Percentiles rank a stretch among this genome's conserved stretches.
Conservation (phyloP, 495 filamentous ascomycete species). For the Eremomyces bilateralis region DNA sequence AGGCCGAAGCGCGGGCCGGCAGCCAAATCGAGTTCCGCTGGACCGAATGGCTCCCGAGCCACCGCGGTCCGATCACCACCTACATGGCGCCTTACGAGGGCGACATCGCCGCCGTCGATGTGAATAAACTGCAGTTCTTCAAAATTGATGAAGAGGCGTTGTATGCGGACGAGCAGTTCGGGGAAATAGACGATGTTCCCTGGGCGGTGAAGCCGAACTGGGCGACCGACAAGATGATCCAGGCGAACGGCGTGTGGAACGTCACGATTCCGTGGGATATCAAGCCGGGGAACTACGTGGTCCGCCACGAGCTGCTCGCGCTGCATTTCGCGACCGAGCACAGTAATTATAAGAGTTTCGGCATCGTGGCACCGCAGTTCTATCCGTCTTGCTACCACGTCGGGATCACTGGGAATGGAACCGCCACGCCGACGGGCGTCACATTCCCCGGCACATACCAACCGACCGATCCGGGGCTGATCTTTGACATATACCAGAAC, state of each 20-base stretch:
- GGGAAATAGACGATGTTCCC: constrained; percentile 3
- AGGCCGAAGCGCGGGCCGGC: too few species aligned
- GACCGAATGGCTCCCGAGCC: constrained; percentile 8
- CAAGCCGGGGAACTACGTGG: constrained; percentile 5
- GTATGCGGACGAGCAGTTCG: neutral
- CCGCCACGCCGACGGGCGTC: constrained; percentile 5
- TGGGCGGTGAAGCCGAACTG: constrained; percentile 3
- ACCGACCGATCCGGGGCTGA: constrained; percentile 5
- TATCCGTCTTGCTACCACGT: constrained; percentile 4
- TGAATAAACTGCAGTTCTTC: constrained; percentile 5
- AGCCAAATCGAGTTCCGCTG: constrained; percentile 8
- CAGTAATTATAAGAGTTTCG: too few species aligned
- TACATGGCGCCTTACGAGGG: constrained; percentile 8
- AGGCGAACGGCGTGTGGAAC: constrained; percentile 8
- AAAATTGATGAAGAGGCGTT: constrained; percentile 10
- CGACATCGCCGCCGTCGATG: constrained; percentile 4
- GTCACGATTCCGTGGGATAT: constrained; percentile 8
- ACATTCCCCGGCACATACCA: constrained; percentile 6
- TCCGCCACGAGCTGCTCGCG: constrained; percentile 5
- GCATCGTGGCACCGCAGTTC: constrained; percentile 2
- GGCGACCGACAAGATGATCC: constrained; percentile 9
- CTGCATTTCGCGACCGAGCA: neutral
- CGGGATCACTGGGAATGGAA: neutral
- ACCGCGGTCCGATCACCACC: constrained; percentile 10
- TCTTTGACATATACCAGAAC: constrained; percentile 6